Percentiles rank a stretch among this genome's conserved stretches.
Evolutionary conservation across 176 grass and related monocot species (phyloP).

Genomic region (Avena sativa): DNA sequence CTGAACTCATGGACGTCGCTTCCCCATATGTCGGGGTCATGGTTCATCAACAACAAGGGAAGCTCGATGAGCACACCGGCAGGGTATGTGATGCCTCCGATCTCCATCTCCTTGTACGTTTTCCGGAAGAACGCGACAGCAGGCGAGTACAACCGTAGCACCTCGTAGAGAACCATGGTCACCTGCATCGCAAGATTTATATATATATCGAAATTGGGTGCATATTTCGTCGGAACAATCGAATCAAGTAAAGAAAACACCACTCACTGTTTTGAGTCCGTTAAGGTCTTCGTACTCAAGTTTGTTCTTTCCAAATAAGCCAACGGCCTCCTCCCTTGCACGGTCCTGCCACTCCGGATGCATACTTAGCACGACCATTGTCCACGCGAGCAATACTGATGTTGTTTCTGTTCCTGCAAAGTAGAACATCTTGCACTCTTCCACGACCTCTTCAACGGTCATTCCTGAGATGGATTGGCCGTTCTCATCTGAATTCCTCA

Average conservation of each 20-base stretch:
- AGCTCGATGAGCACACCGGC: slow-evolving; percentile 23
- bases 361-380: slow-evolving; percentile 13
- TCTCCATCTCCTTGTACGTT: slow-evolving; percentile 15
- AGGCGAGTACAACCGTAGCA: slow-evolving; percentile 3
- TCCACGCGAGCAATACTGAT: neutral
- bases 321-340: neutral
- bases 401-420: slow-evolving; percentile 4
- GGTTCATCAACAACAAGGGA: neutral
- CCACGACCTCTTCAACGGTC: slow-evolving; percentile 11
- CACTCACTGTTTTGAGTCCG: slow-evolving; percentile 4
- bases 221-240: neutral
- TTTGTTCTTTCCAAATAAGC: slow-evolving; percentile 2
- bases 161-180: neutral
- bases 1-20: slow-evolving; percentile 1
- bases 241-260: neutral
- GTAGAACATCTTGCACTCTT: slow-evolving; percentile 15
- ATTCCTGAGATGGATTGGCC: slow-evolving; percentile 17
- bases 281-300: neutral
- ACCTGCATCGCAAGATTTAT: slow-evolving; percentile 16
- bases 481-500: neutral
- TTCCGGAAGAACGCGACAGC: neutral
- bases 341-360: slow-evolving; percentile 7
- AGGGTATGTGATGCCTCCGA: neutral
- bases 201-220: neutral
- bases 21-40: slow-evolving; percentile 13